Evolutionary conservation across 805 yeast genomes (phyloP).

Genomic region (Brettanomyces nanus): DNA sequence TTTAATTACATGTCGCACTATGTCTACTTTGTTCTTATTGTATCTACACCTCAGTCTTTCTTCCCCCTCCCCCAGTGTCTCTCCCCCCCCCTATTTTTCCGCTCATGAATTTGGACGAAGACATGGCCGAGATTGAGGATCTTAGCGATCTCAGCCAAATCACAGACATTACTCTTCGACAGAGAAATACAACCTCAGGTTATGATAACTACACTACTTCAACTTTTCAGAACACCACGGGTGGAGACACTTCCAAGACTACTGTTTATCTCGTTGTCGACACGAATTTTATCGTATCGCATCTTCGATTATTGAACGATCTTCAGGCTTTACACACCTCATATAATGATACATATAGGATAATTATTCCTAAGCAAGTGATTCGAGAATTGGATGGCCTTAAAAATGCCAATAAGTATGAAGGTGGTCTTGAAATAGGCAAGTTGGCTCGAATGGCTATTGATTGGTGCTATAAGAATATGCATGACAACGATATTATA

Average conservation of each 20-base stretch:
- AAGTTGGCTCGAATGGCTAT: conserved; percentile 58
- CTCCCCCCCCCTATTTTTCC: too few relatives aligned
- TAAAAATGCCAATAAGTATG: conserved; percentile 34
- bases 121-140: conserved; percentile 1
- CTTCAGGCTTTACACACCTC: conserved; percentile 32
- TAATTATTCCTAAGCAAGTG: conserved; percentile 66
- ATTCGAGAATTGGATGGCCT: conserved; percentile 78
- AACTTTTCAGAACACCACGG: neutral
- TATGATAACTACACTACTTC: too few relatives aligned
- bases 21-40: too few relatives aligned
- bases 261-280: conserved; percentile 49
- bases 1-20: too few relatives aligned
- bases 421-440: conserved; percentile 17
- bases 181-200: neutral
- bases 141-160: neutral
- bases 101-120: conserved; percentile 1
- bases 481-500: conserved; percentile 43
- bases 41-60: too few relatives aligned
- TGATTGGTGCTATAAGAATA: conserved; percentile 61
- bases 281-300: conserved; percentile 75
- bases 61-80: neutral
- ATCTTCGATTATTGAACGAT: conserved; percentile 49
- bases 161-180: conserved; percentile 1
- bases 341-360: conserved; percentile 33
- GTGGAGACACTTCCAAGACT: neutral